Evolutionary conservation across 441 rosid genomes (phyloP), one percentile per base, ranked within the genome.

Genomic region (Gossypium davidsonii): DNA sequence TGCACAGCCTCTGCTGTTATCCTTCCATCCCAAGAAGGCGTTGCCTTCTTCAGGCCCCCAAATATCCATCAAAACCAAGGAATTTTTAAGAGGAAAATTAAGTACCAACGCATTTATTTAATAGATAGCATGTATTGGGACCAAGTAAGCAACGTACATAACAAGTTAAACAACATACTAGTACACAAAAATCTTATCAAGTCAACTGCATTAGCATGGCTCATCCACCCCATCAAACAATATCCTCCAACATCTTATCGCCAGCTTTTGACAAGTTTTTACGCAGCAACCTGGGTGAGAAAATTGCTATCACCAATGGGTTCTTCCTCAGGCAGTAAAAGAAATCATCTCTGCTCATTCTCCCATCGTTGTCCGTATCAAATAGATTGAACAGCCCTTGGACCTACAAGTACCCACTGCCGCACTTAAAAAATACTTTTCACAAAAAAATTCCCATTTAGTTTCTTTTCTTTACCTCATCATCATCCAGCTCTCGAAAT

Each of bases 221-320:
- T 23, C 37, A 3, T 21, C 59, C 70, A 52, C 18, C 20, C 31
- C 31, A 55, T 78, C 76, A 89, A 28, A 79, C 80, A 25, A 81
- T 75, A 69, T 86, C 88, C 55, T 80, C 81, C 57, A 62, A 25
- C 51, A 53, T 77, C 23, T 53, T 66, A 67, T 73, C 65, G 10
- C 71, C 61, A 10, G 46, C 67, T 75, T 74, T 80, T 3, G 70
- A 71, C 5, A 74, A 73, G 56, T 76, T 76, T 8, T 65, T 76
- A 6, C 75, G 82, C 70, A 63, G 73, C 76, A 80, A 66, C 28
- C 72, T 67, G 46, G 80, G 79, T 2, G 88, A 81, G 75, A 92
- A 91, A 7, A 92, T 74, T 0, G 90, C 85, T 78, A 94, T 77
- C 78, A 92, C 77, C 71, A 94, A 69, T 28, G 98, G 98, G 67